A percentile compares a stretch with the other conserved stretches of the same genome.
These are phyloP conservation scores for Candida coleopterorum DNA, from an alignment of 805 yeast species.

Conservation along the genomic window DNA sequence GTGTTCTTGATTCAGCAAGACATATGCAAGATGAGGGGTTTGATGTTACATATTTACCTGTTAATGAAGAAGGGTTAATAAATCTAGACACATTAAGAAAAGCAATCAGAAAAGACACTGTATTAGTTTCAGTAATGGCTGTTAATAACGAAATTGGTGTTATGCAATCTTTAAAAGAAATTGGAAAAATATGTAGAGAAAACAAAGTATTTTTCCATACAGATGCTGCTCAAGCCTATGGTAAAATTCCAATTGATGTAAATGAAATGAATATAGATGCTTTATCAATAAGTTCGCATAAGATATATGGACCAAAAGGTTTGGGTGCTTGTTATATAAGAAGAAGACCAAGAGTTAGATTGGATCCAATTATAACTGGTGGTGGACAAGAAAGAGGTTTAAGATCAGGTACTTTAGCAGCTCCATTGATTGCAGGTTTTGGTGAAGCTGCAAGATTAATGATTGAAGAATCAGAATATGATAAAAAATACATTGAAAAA, in stretches of 20 bases:
- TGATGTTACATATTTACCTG: constrained; percentile 91
- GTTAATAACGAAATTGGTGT: constrained; percentile 99
- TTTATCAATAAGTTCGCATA: constrained; percentile 92
- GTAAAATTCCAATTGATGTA: constrained; percentile 89
- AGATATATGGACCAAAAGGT: constrained; percentile 97
- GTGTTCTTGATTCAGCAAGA: constrained; percentile 96
- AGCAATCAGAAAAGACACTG: constrained; percentile 87
- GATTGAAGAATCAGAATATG: constrained; percentile 67
- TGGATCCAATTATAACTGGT: constrained; percentile 91
- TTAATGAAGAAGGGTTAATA: constrained; percentile 73
- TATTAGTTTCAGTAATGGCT: constrained; percentile 89
- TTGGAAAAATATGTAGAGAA: constrained; percentile 80
- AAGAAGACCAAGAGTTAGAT: constrained; percentile 96
- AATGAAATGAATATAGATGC: constrained; percentile 90
- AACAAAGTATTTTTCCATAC: constrained; percentile 95
- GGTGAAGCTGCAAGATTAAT: constrained; percentile 95
- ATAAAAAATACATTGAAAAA: constrained; percentile 60
- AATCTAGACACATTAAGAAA: constrained; percentile 71
- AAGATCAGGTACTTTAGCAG: constrained; percentile 94
- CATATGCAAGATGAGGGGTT: constrained; percentile 95
- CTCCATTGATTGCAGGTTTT: constrained; percentile 93
- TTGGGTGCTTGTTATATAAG: constrained; percentile 93
- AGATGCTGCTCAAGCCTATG: constrained; percentile 96
- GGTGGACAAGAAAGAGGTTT: constrained; percentile 99
- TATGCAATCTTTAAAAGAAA: constrained; percentile 91